Evolutionary conservation across 805 yeast species (phyloP), one percentile per base, ranked within the genome.

Genomic region (Schwanniomyces vanrijiae): DNA sequence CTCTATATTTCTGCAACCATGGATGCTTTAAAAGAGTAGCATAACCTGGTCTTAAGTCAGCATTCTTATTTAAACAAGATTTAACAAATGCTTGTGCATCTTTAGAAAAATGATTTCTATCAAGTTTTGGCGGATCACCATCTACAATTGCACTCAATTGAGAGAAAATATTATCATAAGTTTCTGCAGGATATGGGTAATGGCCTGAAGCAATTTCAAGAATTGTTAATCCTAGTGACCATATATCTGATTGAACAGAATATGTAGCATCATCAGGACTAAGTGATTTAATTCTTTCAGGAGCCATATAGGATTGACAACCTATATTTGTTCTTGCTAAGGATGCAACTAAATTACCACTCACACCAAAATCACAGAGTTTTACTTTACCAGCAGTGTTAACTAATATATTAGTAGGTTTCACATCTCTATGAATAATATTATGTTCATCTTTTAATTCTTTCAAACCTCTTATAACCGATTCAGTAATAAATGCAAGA

Each of bases 301-400:
- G 99, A 1, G 98, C 98, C 98, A 94, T 94, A 66, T 92, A 92
- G 1, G 96, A 87, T 68, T 94, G 99, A 68, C 99, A 92, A 4
- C 99, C 99, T 54, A 92, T 90, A 58, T 94, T 92, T 0, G 99
- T 92, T 59, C 90, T 84, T 13, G 98, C 98, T 57, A 92, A 75
- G 0, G 96, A 89, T 2, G 97, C 96, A 19, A 94, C 98, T 51
- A 92, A 72, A 61, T 92, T 92, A 16, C 98, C 98, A 45, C 90
- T 82, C 19, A 92, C 99, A 44, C 99, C 99, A 66, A 92, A 92
- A 69, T 92, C 99, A 71, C 97, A 90, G 24, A 92, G 73, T 65
- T 92, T 92, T 31, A 92, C 87, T 50, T 86, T 84, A n/a, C 99
- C 99, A 35, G 66, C 65, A 2, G 89, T 82, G 53, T 88, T 86